Base-by-base conservation (phyloP, 208 protist genomes). In the Crithidia brevicula region DNA sequence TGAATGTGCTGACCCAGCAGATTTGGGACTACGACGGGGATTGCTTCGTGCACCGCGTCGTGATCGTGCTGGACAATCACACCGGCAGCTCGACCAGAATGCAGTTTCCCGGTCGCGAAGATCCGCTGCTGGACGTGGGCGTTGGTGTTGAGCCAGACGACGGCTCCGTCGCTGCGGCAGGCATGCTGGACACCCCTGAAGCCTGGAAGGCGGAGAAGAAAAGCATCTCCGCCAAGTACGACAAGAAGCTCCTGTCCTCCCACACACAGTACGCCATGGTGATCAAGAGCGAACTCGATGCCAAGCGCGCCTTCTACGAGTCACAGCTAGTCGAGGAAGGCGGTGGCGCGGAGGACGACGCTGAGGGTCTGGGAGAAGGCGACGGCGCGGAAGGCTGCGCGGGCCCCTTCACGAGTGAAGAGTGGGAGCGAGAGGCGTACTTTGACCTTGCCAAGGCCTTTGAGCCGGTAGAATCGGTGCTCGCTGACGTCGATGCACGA, bases 1-100 rank as follows among this genome's bases (percentile, higher is more conserved):
- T 98, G 73, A 93, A 93, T 61, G 74, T 98, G 33, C 74, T 88
- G 4, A 97, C 91, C 16, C 94, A 97, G 75, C 88, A 96, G 66
- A 89, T 98, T 23, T 98, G 94, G 92, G 94, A 98, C 74, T 98
- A 98, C 65, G 82, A 91, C 38, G 83, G 88, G 18, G 94, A 98
- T 52, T 79, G 63, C 42, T 98, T 96, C 74, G 89, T 95, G 58
- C 93, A 97, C 64, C 86, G 87, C 23, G 59, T 93, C 30, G 64
- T 96, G 46, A 74, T 96, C 18, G 16, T 81, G 18, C 53, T 92
- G n/a, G 86, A 94, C 61, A 69, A 51, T 23, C 66, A 67, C 49
- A 85, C 85, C 8, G 91, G 91, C 28, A 73, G 66, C 36, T 77
- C 83, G 30, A 82, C 81, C 5, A 79, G 91, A 4, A 72, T 96